Evolutionary conservation across 1,284 basidiomycete species (phyloP).

Genomic region (Takashimella koratensis): DNA sequence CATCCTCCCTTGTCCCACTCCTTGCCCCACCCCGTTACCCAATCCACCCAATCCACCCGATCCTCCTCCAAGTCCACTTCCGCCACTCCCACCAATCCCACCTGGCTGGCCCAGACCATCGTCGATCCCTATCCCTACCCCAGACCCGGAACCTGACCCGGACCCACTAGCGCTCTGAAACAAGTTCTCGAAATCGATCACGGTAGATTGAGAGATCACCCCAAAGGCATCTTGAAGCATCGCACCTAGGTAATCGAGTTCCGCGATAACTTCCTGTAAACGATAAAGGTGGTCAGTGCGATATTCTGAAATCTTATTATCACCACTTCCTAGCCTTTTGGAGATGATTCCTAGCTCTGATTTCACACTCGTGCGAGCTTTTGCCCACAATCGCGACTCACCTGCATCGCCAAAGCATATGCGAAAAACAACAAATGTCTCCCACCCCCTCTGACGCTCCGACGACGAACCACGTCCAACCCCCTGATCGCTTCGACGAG

Average conservation of each 20-base stretch:
- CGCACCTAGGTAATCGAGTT: slow-evolving; percentile 71
- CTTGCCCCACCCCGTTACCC: neutral
- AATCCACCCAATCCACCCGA: neutral
- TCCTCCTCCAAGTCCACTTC: neutral
- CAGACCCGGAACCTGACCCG: neutral
- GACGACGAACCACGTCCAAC: slow-evolving; percentile 70
- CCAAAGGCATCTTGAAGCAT: slow-evolving; percentile 83
- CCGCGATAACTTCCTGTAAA: slow-evolving; percentile 67
- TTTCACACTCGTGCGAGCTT: neutral
- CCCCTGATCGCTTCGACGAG: slow-evolving; percentile 78
- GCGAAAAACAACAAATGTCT: slow-evolving; percentile 88
- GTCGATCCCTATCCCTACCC: neutral
- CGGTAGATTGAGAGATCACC: slow-evolving; percentile 63
- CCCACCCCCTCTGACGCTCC: slow-evolving; percentile 59
- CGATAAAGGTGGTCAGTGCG: too few relatives aligned
- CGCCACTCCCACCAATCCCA: neutral
- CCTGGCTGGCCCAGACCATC: too few relatives aligned
- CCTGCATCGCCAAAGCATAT: slow-evolving; percentile 82
- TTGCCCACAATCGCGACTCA: slow-evolving; percentile 13
- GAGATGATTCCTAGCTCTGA: neutral
- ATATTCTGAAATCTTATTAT: too few relatives aligned
- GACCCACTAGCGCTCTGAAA: slow-evolving; percentile 50
- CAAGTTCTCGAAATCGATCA: slow-evolving; percentile 65
- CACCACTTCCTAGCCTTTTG: too few relatives aligned
- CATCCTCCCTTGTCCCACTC: neutral